Percentiles rank a stretch among this genome's conserved stretches.
Conservation (phyloP, 352 stramenopile species). For the Globisporangium recalcitrans region DNA sequence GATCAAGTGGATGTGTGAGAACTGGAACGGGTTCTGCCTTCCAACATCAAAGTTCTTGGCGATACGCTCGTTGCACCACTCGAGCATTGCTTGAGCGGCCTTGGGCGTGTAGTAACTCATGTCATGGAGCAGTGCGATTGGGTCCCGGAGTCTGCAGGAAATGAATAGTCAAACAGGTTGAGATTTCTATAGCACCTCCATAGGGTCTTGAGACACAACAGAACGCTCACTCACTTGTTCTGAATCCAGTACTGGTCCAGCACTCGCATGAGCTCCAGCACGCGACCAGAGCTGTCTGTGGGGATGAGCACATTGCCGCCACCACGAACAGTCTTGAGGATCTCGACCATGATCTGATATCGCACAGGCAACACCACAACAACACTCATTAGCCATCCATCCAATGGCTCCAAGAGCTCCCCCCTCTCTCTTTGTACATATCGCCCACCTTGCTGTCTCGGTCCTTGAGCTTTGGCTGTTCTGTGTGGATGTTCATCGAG, state of each 20-base stretch:
- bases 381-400: conserved; percentile 11
- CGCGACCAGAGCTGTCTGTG: conserved; percentile 89
- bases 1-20: conserved; percentile 85
- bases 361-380: not conserved
- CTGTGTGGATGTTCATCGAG: conserved; percentile 83
- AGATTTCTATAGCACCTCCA: not conserved
- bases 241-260: conserved; percentile 95
- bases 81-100: conserved; percentile 84
- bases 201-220: not conserved
- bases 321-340: conserved; percentile 89
- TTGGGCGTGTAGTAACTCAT: conserved; percentile 89
- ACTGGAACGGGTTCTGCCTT: conserved; percentile 86
- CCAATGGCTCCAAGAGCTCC: not conserved
- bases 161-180: not conserved
- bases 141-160: conserved; percentile 56
- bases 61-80: conserved; percentile 89
- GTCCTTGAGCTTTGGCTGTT: conserved; percentile 86
- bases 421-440: not conserved
- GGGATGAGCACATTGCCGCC: conserved; percentile 95
- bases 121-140: conserved; percentile 83
- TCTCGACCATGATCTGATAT: conserved; percentile 87
- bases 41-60: conserved; percentile 88
- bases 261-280: conserved; percentile 95
- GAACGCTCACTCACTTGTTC: conserved; percentile 72
- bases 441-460: conserved; percentile 72